Evolutionary conservation across 345 rosid genomes (phyloP).

Genomic region (Cardamine chenopodiifolia): DNA sequence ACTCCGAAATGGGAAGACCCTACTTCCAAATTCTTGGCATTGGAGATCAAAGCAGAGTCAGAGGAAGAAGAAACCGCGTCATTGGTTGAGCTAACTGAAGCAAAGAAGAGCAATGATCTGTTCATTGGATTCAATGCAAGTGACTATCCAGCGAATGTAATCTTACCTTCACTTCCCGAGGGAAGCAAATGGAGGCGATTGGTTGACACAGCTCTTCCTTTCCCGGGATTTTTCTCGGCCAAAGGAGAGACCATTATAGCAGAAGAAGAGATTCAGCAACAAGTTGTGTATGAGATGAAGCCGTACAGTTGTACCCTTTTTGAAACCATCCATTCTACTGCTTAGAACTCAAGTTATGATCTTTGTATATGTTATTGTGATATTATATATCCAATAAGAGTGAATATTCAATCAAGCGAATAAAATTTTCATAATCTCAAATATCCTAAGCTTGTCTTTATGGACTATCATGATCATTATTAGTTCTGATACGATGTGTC

Average conservation of each 20-base stretch:
- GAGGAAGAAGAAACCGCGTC: conserved; percentile 39
- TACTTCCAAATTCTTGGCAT: conserved; percentile 65
- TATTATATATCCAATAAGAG: conserved; percentile 10
- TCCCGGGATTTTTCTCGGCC: conserved; percentile 73
- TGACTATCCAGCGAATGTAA: conserved; percentile 47
- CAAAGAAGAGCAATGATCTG: conserved; percentile 49
- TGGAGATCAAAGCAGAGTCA: conserved; percentile 62
- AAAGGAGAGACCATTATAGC: conserved; percentile 56
- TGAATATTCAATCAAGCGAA: neutral
- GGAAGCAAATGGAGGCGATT: conserved; percentile 69
- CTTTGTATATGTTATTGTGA: conserved; percentile 19
- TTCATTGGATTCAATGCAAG: conserved; percentile 72
- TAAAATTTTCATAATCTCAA: neutral
- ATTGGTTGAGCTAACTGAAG: conserved; percentile 40
- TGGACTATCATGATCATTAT: neutral
- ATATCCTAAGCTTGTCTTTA: neutral
- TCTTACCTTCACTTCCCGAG: conserved; percentile 57
- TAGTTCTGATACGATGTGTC: neutral
- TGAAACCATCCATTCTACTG: conserved; percentile 54
- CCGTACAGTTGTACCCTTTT: conserved; percentile 78
- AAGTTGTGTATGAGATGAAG: conserved; percentile 65
- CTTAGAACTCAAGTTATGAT: conserved; percentile 35
- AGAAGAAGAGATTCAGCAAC: conserved; percentile 49
- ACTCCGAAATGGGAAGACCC: conserved; percentile 83
- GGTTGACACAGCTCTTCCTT: conserved; percentile 84